These are phyloP conservation scores for Torulaspora quercuum DNA, from an alignment of 805 yeast genomes.

Conservation along the genomic window DNA sequence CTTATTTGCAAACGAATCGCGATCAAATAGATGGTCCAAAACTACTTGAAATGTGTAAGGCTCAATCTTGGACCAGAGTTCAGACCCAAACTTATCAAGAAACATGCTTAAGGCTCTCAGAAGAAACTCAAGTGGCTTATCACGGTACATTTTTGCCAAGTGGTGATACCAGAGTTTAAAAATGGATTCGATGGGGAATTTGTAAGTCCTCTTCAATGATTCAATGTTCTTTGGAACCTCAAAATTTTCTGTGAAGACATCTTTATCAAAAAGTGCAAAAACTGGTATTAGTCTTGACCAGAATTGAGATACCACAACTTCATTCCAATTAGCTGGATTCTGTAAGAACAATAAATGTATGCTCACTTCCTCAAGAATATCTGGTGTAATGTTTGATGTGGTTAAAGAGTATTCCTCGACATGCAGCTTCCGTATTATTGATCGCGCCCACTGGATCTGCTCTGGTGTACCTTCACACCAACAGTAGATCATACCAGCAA, in stretches of 20 bases:
- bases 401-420: constrained; percentile 12
- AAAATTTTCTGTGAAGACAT: constrained; percentile 28
- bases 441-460: constrained; percentile 50
- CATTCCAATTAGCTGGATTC: constrained; percentile 47
- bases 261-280: constrained; percentile 28
- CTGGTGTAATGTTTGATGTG: constrained; percentile 32
- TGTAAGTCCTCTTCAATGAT: constrained; percentile 31
- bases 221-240: constrained; percentile 32
- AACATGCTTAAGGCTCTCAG: constrained; percentile 50
- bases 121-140: constrained; percentile 47
- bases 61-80: constrained; percentile 54
- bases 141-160: constrained; percentile 28
- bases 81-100: constrained; percentile 41
- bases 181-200: constrained; percentile 32
- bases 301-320: constrained; percentile 28
- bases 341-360: constrained; percentile 52
- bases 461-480: constrained; percentile 50
- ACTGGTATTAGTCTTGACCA: constrained; percentile 35
- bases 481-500: constrained; percentile 54
- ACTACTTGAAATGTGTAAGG: constrained; percentile 56
- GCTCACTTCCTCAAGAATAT: constrained; percentile 54
- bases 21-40: constrained; percentile 57
- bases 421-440: constrained; percentile 27
- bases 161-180: constrained; percentile 37
- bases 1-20: constrained; percentile 44